Base-by-base conservation (phyloP, 1,284 basidiomycete species). In the Anthracocystis walkeri region DNA sequence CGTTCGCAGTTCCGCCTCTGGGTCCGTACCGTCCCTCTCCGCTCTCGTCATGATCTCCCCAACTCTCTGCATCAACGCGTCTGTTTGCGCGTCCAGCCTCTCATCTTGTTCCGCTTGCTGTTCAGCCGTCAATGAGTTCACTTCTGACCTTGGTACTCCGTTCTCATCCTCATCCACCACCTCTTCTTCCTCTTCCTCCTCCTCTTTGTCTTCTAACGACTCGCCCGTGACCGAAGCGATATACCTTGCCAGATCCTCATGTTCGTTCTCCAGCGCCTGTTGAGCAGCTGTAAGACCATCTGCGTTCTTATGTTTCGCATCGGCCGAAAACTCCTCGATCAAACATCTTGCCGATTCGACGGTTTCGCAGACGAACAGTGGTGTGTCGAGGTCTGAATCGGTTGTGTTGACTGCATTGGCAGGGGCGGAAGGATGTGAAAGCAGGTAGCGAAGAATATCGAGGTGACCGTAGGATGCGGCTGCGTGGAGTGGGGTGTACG, bases 401-500 rank as follows among this genome's bases (percentile, higher is more conserved):
- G 64, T 65, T 1, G 75, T 76, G 53, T 83, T 75, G 12, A 75
- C 79, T 10, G 77, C 77, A 42, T 69, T 46, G 10, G 48, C 35
- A 2, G 74, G 69, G 1, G 70, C 67, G 18, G 63, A 66, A 11
- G 73, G 56, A 51, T 83, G 81, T 12, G 55, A 55, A 21, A 84
- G 59, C 8, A 85, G 77, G 52, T 65, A 81, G 12, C 78, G 69
- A 50, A 85, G 68, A 20, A 84, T 59, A 1, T 81, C 78, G 42
- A 75, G 53, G 4, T 82, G 77, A 0, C 68, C 75, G 62, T 85
- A 85, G 10, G 83, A 85, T 1, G 82, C 83, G 2, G 83, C 83
- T 2, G 83, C 83, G 55, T 85, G 83, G 1, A 85, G 55, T 0
- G 83, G 82, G 18, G 82, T 85, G 53, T 85, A 85, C 3, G 77